Base-by-base conservation (phyloP, 129 eudicot genomes). In the Saposhnikovia divaricata region DNA sequence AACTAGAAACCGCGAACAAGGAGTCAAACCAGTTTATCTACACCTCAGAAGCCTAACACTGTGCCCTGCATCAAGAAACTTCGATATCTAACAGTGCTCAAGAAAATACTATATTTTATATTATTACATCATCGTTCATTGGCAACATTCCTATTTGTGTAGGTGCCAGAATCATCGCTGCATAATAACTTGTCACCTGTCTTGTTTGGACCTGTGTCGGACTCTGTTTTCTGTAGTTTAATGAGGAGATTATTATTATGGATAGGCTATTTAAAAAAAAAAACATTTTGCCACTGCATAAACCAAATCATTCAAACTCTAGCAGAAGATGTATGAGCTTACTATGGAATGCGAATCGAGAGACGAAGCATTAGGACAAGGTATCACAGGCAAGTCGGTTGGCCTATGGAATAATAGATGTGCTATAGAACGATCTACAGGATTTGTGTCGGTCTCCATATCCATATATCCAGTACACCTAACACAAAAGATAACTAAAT, bases 391-490 rank as follows among this genome's bases (percentile, higher is more conserved):
- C 25, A 91, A 77, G 83, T 92, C 96, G 66, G 92, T 80, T 40
- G 98, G 96, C 85, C 96, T 89, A 43, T 95, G 96, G 79, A 95
- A 95, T 80, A 95, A 68, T 48, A 95, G 81, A 86, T 95, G 96
- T 59, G 98, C 98, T 80, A 95, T 81, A 21, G 97, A 90, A 28
- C 98, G 96, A 81, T 92, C 98, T 68, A 95, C 87, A 63, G 98
- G 97, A 81, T 95, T 95, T 37, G 98, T 95, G 69, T 90, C 89
- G 1, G 96, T 90, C 82, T 95, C 98, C 79, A 95, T 86, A 82
- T 95, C 98, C 88, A 89, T 85, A 76, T 85, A 89, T 57, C 97
- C 89, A 59, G 81, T 76, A 72, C 83, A 84, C 85, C 89, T 84
- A 86, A 73, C 72, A 79, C 14, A 81, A 76, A 46, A 44, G 82